Percentiles rank a stretch among this genome's conserved stretches.
These are phyloP conservation scores for Periconia macrospinosa DNA, from an alignment of 2,329 filamentous ascomycete species.

Conservation along the genomic window DNA sequence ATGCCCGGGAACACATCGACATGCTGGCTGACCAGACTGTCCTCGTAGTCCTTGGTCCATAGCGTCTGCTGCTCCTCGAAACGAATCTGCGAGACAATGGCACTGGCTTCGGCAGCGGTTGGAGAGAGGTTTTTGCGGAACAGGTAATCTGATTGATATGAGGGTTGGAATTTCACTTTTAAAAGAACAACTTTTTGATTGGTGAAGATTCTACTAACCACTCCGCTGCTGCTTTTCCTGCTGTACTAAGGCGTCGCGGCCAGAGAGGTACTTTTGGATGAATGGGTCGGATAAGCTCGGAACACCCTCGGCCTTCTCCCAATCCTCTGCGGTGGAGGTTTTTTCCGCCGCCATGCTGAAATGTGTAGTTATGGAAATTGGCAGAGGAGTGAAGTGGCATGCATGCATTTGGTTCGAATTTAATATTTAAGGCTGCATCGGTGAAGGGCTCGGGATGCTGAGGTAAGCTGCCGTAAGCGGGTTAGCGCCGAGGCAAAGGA, in stretches of 20 bases:
- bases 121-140: constrained; percentile 78
- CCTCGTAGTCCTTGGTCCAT: constrained; percentile 76
- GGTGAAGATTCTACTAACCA: constrained; percentile 55
- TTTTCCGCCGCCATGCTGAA: constrained; percentile 25
- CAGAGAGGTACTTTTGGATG: constrained; percentile 77
- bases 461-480: constrained; percentile 1
- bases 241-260: constrained; percentile 72
- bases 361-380: neutral
- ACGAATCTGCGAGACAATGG: constrained; percentile 79
- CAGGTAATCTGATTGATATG: constrained; percentile 57
- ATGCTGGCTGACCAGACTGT: constrained; percentile 65
- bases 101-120: constrained; percentile 74
- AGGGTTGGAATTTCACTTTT: neutral
- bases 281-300: constrained; percentile 66
- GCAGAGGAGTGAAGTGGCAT: neutral
- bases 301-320: constrained; percentile 46
- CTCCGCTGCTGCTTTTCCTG: constrained; percentile 83
- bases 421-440: neutral
- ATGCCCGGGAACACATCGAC: constrained; percentile 80
- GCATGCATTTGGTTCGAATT: too few species aligned
- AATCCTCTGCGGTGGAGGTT: constrained; percentile 38
- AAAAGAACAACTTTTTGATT: neutral
- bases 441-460: neutral
- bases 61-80: constrained; percentile 73
- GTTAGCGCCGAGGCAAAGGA: neutral